Base-by-base conservation (phyloP, 148 eudicot genomes). In the Dysphania ambrosioides region DNA sequence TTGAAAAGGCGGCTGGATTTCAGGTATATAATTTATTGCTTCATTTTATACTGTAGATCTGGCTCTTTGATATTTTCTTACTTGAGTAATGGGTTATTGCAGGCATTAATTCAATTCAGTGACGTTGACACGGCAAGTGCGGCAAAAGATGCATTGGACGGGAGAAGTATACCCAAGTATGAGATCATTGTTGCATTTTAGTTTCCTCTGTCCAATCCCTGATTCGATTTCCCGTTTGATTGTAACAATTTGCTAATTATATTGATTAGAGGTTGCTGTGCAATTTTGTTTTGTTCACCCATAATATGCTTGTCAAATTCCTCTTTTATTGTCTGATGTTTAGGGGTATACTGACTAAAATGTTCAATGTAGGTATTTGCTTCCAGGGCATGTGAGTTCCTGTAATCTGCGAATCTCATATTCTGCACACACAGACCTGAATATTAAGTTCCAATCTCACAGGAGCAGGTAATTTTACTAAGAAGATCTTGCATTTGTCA, bases 1-100 rank as follows among this genome's bases (percentile, higher is more conserved):
- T 91, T 75, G 97, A 91, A 75, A 91, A 91, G 83, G 87, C 97
- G 36, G 97, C 97, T 21, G 97, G 97, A 31, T 91, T 91, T 78
- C 97, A 91, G 92, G 97, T 89, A 30, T 51, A 76, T 66, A 78
- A 63, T 38, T 60, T 59, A 56, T 40, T 62, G 9, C 57, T 71
- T 10, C 32, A n/a, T 72, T 56, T 29, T 53, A 42, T 18, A 19
- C 42, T 47, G 51, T 4, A n/a, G 9, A 16, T 13, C 16, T 70
- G 24, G 29, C 31, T 53, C 35, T 38, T 32, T 40, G 66, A 63
- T 19, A 12, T 61, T 59, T 35, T 78, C 26, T 59, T 44, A 66
- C n/a, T 35, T 51, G 53, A 23, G 30, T 60, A 8, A 26, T 74
- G 24, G 47, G 26, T 59, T 6, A 44, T 78, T 65, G 67, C 87